These are phyloP conservation scores for Colletotrichum destructivum DNA, from an alignment of 2,329 filamentous ascomycete species.

Conservation along the genomic window DNA sequence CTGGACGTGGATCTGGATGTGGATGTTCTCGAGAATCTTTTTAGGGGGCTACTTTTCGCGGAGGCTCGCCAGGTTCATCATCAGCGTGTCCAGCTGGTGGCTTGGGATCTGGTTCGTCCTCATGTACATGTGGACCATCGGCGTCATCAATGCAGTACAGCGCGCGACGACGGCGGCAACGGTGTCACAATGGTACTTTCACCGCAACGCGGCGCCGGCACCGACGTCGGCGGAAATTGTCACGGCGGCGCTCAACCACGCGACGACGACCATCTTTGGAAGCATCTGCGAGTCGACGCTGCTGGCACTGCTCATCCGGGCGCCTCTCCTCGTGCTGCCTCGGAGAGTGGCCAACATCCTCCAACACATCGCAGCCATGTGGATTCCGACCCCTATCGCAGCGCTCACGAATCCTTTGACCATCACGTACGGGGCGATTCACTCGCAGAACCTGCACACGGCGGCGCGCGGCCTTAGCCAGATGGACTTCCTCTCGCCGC, in stretches of 20 bases:
- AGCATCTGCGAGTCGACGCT: constrained; percentile 92
- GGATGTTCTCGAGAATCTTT: constrained; percentile 97
- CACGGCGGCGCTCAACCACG: constrained; percentile 84
- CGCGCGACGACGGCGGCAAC: constrained; percentile 93
- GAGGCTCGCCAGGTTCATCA: constrained; percentile 77
- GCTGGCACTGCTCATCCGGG: constrained; percentile 82
- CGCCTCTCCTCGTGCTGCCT: constrained; percentile 89
- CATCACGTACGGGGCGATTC: constrained; percentile 93
- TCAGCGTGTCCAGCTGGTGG: constrained; percentile 94
- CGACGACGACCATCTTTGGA: constrained; percentile 88
- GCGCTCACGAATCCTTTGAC: constrained; percentile 92
- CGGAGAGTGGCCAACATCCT: constrained; percentile 76
- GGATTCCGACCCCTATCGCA: constrained; percentile 88
- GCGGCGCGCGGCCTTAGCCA: constrained; percentile 86
- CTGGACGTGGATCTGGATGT: constrained; percentile 97
- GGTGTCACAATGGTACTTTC: constrained; percentile 99
- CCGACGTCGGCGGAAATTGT: constrained; percentile 87
- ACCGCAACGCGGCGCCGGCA: constrained; percentile 85
- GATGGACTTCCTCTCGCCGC: constrained; percentile 83
- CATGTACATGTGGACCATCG: constrained; percentile 95
- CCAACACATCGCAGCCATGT: constrained; percentile 81
- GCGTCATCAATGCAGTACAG: constrained; percentile 89
- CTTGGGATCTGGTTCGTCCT: constrained; percentile 92
- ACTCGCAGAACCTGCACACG: constrained; percentile 84
- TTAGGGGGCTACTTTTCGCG: constrained; percentile 88